Conservation (phyloP, 345 rosid species). For the Boechera stricta region DNA sequence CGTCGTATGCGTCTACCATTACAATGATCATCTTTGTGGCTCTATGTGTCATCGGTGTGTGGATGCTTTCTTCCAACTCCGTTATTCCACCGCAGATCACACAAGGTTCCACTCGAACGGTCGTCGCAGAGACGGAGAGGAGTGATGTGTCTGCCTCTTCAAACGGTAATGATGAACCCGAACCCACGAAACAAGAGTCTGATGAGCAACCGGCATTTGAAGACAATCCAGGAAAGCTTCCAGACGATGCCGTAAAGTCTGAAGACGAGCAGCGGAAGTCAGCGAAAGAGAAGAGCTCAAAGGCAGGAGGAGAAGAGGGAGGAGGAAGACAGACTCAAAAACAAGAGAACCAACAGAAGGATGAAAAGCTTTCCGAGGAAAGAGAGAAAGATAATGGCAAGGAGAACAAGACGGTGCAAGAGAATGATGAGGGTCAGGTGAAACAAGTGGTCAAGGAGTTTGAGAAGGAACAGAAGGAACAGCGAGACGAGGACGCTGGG, state of each 20-base stretch:
- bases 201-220: constrained; percentile 53
- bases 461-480: constrained; percentile 55
- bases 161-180: constrained; percentile 24
- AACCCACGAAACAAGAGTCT: constrained; percentile 41
- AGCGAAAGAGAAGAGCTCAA: constrained; percentile 44
- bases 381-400: constrained; percentile 10
- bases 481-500: constrained; percentile 60
- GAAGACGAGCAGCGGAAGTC: constrained; percentile 48
- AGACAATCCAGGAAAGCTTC: constrained; percentile 87
- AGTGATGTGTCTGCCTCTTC: constrained; percentile 36
- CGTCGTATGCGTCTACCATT: constrained; percentile 67
- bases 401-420: constrained; percentile 21
- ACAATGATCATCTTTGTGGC: constrained; percentile 69
- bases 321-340: constrained; percentile 50
- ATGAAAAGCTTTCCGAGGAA: constrained; percentile 34
- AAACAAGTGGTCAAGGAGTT: constrained; percentile 41
- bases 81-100: constrained; percentile 49
- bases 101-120: constrained; percentile 47
- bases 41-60: constrained; percentile 73
- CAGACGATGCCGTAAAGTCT: constrained; percentile 78
- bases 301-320: constrained; percentile 50
- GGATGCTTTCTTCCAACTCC: constrained; percentile 76
- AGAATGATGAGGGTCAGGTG: constrained; percentile 29
- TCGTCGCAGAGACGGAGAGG: constrained; percentile 37
- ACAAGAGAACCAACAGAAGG: constrained; percentile 38